Percentiles rank a stretch among this genome's conserved stretches.
phyloP scores from a whole-genome alignment of 805 yeast genomes.

The Metschnikowia amazonensis region DNA sequence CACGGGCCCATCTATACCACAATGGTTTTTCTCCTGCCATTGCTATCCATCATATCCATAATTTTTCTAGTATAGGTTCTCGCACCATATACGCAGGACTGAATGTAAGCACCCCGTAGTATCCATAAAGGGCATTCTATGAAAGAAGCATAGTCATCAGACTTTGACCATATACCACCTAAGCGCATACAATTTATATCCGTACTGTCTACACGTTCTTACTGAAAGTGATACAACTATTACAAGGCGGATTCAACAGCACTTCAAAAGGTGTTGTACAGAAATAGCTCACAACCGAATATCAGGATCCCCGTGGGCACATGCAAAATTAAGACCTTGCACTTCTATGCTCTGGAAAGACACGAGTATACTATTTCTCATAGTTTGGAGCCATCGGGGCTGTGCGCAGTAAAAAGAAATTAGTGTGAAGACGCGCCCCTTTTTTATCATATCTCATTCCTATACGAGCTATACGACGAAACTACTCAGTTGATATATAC shows the following conservation, averaged over 20 bases:
- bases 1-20: conserved; percentile 59
- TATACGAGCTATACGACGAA: conserved; percentile 13
- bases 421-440: conserved; percentile 1
- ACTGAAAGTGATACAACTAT: background rate
- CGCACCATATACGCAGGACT: conserved; percentile 3
- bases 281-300: too few relatives aligned
- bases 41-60: background rate
- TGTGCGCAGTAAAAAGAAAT: background rate
- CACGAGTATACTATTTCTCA: background rate
- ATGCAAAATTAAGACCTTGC: background rate
- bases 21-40: conserved; percentile 19
- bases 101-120: background rate
- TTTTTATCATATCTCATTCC: background rate
- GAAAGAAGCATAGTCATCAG: background rate
- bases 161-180: background rate
- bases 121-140: background rate
- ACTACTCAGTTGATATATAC: background rate
- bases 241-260: background rate
- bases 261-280: background rate
- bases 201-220: too few relatives aligned
- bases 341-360: too few relatives aligned
- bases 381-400: background rate
- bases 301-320: background rate
- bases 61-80: background rate
- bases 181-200: background rate